phyloP scores from a whole-genome alignment of 495 filamentous ascomycete species.

The Tuber brumale region DNA sequence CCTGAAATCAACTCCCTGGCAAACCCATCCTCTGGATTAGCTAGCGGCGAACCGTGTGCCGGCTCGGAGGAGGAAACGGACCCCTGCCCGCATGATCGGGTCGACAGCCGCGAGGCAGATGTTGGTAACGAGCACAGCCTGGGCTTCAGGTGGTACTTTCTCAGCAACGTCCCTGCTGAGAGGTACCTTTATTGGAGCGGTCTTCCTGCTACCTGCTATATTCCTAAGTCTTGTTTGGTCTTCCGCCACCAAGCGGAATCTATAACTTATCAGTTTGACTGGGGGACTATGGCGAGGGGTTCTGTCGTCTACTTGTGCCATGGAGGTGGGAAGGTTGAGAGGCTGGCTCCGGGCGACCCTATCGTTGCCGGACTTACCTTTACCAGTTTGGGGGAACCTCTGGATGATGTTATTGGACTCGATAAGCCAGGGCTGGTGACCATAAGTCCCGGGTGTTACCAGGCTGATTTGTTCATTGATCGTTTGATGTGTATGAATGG shows the following conservation, averaged over 20 bases:
- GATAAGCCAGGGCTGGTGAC: conserved; percentile 18
- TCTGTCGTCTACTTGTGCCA: conserved; percentile 28
- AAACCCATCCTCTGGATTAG: conserved; percentile 4
- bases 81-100: conserved; percentile 18
- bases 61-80: conserved; percentile 11
- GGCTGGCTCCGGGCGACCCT: conserved; percentile 21
- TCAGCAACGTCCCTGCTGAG: conserved; percentile 11
- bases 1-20: conserved; percentile 8
- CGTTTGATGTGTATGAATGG: conserved; percentile 18
- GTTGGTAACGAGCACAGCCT: conserved; percentile 14
- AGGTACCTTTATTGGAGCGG: conserved; percentile 32
- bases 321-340: conserved; percentile 13
- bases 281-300: conserved; percentile 15
- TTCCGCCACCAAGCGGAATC: conserved; percentile 14
- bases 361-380: conserved; percentile 24
- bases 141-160: conserved; percentile 8
- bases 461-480: conserved; percentile 28
- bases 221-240: conserved; percentile 14
- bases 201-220: conserved; percentile 6
- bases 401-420: conserved; percentile 10
- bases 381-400: conserved; percentile 25
- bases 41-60: neutral
- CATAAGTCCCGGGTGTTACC: conserved; percentile 27
- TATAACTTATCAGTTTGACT: conserved; percentile 17
- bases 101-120: conserved; percentile 4